Conservation (phyloP, 2,329 filamentous ascomycete species). For the Sclerotinia sclerotiorum region DNA sequence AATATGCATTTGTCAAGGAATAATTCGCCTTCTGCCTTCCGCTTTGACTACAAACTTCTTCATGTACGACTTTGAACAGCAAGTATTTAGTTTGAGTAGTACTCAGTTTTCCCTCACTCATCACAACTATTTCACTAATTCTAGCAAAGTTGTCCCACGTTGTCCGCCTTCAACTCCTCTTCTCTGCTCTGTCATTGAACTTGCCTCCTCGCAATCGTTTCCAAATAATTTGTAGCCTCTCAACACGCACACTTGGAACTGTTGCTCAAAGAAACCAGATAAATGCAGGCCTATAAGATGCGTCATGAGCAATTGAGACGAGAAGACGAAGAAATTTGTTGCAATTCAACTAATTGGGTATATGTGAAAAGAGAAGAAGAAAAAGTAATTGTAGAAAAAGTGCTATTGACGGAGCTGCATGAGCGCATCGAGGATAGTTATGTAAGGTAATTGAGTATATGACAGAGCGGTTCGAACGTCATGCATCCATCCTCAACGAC, state of each 20-base stretch:
- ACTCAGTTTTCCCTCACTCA: constrained; percentile 30
- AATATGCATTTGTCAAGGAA: background rate
- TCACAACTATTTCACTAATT: constrained; percentile 30
- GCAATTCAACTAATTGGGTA: constrained; percentile 29
- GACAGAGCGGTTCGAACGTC: constrained; percentile 28
- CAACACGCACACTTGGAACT: constrained; percentile 23
- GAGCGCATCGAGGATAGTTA: constrained; percentile 25
- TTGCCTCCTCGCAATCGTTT: constrained; percentile 20
- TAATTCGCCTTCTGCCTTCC: background rate
- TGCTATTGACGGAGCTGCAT: constrained; percentile 27
- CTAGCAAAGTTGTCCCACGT: constrained; percentile 27
- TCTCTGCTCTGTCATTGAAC: background rate
- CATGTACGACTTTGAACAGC: constrained; percentile 27
- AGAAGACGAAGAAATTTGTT: constrained; percentile 14
- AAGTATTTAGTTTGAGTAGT: constrained; percentile 33
- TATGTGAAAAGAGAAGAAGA: constrained; percentile 28
- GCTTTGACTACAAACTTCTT: background rate
- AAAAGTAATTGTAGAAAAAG: constrained; percentile 26
- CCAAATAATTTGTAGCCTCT: constrained; percentile 30
- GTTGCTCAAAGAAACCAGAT: constrained; percentile 23
- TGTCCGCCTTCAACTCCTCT: constrained; percentile 23
- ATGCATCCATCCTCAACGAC: constrained; percentile 26
- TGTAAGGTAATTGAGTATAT: constrained; percentile 28
- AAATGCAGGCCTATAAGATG: background rate
- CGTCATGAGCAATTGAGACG: background rate